Conservation (phyloP, 306 rosid species). For the Castanea mollissima region DNA sequence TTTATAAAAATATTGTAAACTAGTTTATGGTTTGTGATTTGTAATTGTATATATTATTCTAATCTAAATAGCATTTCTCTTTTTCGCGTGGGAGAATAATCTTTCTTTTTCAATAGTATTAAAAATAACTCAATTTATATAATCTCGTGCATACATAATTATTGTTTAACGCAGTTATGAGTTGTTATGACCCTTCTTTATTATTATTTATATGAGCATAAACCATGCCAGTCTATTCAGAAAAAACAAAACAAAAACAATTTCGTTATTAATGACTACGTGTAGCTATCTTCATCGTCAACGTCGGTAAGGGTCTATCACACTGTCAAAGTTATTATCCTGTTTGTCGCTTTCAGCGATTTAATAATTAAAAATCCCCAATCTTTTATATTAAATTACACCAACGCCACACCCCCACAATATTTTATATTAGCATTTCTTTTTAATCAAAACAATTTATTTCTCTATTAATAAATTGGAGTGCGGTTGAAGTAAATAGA, state of each 20-base stretch:
- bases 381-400: neutral
- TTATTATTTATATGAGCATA: neutral
- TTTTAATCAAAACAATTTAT: too few relatives aligned
- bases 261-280: neutral
- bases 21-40: too few relatives aligned
- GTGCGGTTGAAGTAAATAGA: too few relatives aligned
- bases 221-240: neutral
- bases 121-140: neutral
- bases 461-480: too few relatives aligned
- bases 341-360: neutral
- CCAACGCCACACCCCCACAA: neutral
- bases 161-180: neutral
- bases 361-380: neutral
- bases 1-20: too few relatives aligned
- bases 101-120: neutral
- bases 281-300: neutral
- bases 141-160: neutral
- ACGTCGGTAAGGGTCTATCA: neutral
- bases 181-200: too few relatives aligned
- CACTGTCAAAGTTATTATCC: neutral
- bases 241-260: too few relatives aligned
- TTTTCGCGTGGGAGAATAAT: too few relatives aligned
- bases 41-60: neutral
- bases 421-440: too few relatives aligned
- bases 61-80: neutral